phyloP scores from a whole-genome alignment of 208 protist genomes.

The Acanthamoeba culbertsoni region DNA sequence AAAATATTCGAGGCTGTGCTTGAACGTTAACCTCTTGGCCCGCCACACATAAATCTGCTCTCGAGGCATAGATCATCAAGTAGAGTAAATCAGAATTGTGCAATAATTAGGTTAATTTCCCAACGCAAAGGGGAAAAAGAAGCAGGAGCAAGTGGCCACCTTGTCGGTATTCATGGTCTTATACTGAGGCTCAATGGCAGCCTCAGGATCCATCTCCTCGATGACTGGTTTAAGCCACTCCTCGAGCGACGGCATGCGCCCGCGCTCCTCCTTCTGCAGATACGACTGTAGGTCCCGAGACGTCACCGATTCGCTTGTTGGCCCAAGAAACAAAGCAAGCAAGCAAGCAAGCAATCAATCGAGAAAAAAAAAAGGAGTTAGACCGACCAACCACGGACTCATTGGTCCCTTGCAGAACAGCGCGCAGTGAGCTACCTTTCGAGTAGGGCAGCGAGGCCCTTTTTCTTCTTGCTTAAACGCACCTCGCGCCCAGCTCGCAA shows the following conservation, averaged over 20 bases:
- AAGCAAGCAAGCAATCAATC: not conserved
- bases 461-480: not conserved
- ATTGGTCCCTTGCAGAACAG: no score
- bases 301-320: not conserved
- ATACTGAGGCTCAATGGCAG: slow-evolving; percentile 3
- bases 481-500: not conserved
- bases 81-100: not conserved
- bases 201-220: slow-evolving; percentile 43
- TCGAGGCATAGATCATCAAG: not conserved
- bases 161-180: slow-evolving; percentile 23
- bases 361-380: not conserved
- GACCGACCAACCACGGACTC: not conserved
- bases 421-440: not conserved
- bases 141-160: not conserved
- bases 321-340: not conserved
- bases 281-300: not conserved
- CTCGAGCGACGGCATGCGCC: not conserved
- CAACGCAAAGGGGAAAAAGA: not conserved
- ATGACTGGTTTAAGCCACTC: not conserved
- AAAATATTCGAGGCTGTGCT: slow-evolving; percentile 8
- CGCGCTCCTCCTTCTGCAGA: not conserved
- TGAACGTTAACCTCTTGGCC: not conserved
- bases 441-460: not conserved
- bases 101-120: not conserved
- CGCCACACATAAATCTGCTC: not conserved